Evolutionary conservation across 345 rosid genomes (phyloP), one percentile per base, ranked within the genome.

Genomic region (Syzygium grande): DNA sequence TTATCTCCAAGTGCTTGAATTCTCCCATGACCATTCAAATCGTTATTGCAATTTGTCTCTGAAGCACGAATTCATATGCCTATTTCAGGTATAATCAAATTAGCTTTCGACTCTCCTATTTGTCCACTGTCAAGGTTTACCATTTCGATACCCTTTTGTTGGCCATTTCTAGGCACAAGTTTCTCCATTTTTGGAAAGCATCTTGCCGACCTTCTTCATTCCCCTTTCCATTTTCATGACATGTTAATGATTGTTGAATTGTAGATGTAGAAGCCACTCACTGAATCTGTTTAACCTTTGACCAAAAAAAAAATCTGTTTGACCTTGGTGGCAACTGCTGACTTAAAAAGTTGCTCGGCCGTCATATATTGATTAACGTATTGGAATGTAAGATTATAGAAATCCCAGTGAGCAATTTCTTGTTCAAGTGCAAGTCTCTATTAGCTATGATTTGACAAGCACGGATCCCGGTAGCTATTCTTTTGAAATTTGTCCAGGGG

Each of bases 1-100:
- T 95, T 86, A 94, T 86, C 84, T 0, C 8, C 59, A 93, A 93
- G 91, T 97, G 97, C 93, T 95, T 95, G 91, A 93, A 93, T 92
- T 92, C 97, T 52, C 49, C 86, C 86, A 84, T 84, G 16, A 29
- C 85, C 55, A n/a, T 9, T 29, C 46, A 73, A 73, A 38, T 84
- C 23, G 5, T 30, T 61, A 53, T 2, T 30, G 59, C 55, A n/a
- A 30, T 84, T 30, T 56, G 25, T 9, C 86, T 56, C 86, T 52
- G 16, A 53, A 53, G 46, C 55, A 10, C 46, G 5, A 30, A 84
- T 84, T 53, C 54, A 53, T 30, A 53, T 43, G 53, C 63, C 46
- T 2, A 53, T 15, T 7, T 83, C 41, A 13, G 8, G 73, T 2
- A 34, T 19, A 34, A 9, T 38, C 80, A 38, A 11, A 1, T 73